A percentile compares a stretch with the other conserved stretches of the same genome.
Conservation (phyloP, 1,139 yeast species). For the Protomyces pachydermus region DNA sequence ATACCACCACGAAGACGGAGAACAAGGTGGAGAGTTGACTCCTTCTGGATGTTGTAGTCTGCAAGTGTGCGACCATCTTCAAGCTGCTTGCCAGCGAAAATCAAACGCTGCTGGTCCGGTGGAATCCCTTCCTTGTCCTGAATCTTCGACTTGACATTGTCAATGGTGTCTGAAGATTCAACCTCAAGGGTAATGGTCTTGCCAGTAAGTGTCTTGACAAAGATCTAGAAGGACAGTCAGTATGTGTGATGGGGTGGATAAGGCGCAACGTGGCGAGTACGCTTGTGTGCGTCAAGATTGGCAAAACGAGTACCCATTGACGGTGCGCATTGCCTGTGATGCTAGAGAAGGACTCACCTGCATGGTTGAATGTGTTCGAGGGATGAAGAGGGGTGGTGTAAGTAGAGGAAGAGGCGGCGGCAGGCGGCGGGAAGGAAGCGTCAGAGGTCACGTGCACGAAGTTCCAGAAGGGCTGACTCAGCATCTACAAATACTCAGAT, state of each 20-base stretch:
- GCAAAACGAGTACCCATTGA: background rate
- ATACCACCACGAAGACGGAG: conserved; percentile 86
- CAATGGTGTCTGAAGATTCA: conserved; percentile 84
- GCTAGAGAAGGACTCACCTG: background rate
- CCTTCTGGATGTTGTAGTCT: conserved; percentile 88
- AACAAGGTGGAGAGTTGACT: conserved; percentile 79
- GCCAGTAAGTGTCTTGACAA: conserved; percentile 96
- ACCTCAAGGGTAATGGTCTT: conserved; percentile 96
- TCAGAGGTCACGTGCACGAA: background rate
- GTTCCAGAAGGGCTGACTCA: too few species aligned
- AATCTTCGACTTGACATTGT: conserved; percentile 82
- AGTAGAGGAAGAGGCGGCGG: background rate
- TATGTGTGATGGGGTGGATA: background rate
- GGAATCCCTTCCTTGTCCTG: conserved; percentile 89
- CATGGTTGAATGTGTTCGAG: background rate
- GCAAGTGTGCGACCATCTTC: conserved; percentile 85
- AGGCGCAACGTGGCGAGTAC: background rate
- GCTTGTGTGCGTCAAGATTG: background rate
- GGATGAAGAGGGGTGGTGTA: background rate
- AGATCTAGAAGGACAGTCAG: conserved; percentile 37
- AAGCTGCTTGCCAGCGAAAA: conserved; percentile 82
- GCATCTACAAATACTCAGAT: too few species aligned
- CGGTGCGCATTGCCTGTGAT: background rate
- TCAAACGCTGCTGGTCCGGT: conserved; percentile 82
- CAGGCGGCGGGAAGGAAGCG: background rate